Evolutionary conservation across 2,329 filamentous ascomycete species (phyloP), one percentile per base, ranked within the genome.

Genomic region (Diaporthe ampelina): DNA sequence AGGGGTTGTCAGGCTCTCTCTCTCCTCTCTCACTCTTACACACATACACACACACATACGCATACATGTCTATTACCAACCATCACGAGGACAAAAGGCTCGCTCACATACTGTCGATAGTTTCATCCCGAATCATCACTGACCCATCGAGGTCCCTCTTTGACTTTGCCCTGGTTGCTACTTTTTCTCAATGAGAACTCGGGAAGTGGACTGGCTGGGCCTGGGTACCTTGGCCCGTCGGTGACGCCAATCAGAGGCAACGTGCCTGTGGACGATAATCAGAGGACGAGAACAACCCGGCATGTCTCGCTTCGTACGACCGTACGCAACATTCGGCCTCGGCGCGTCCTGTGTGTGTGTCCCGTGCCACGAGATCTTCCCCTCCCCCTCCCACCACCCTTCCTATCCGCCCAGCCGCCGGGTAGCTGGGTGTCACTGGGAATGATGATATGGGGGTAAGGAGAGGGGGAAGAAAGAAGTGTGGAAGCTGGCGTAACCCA

Each of bases 241-340:
- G 21, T 50, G 45, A 50, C n/a, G 21, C 8, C 21, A 21, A 50
- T 50, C 21, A n/a, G 24, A 50, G 45, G 45, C 45, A 50, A n/a
- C 4, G 45, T 50, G 15, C 37, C 19, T 45, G 21, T 17, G 58
- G 37, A 63, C 58, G 43, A 67, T 15, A 67, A 50, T 24, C 40
- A 26, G 21, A 43, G 61, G 43, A 29, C 43, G 61, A 67, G 61
- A 67, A 50, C 43, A 26, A n/a, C 21, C 26, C 26, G 26, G 29
- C 17, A 37, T 67, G 63, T 67, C 63, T 67, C 32, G 63, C 32
- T 11, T 32, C 43, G 63, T 67, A 67, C 63, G 29, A 67, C 63
- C 45, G 45, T 40, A 67, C 63, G 45, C 61, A 50, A 52, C 21
- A n/a, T 21, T 19, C 29, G 45, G 63, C 45, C 63, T 67, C 43